Conservation (phyloP, 2,329 filamentous ascomycete genomes). For the Zalaria obscura region DNA sequence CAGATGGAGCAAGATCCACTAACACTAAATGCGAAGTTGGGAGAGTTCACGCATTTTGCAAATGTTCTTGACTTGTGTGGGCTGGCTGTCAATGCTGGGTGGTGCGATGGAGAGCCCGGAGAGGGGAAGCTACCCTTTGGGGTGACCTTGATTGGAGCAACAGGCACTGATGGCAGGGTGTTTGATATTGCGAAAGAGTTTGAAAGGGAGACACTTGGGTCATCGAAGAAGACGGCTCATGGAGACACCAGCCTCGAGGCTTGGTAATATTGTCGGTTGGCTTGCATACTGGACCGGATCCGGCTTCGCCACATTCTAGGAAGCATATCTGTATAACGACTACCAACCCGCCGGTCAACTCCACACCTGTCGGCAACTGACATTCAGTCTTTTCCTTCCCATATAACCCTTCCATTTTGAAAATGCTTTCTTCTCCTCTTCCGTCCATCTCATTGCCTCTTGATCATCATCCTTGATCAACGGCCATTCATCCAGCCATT, state of each 20-base stretch:
- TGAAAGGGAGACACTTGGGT: conserved; percentile 7
- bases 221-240: no score
- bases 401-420: conserved; percentile 25
- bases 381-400: conserved; percentile 24
- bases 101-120: conserved; percentile 14
- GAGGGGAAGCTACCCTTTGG: conserved; percentile 22
- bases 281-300: no score
- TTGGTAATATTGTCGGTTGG: no score
- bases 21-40: conserved; percentile 37
- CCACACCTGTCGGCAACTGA: conserved; percentile 26
- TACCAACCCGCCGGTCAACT: conserved; percentile 9
- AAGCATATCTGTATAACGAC: no score
- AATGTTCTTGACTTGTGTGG: conserved; percentile 46
- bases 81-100: conserved; percentile 38
- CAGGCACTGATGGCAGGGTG: conserved; percentile 23
- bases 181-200: conserved; percentile 24
- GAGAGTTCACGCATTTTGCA: conserved; percentile 45
- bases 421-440: conserved; percentile 13
- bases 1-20: conserved; percentile 39
- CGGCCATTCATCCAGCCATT: conserved; percentile 7
- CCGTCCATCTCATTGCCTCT: conserved; percentile 8
- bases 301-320: no score
- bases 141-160: conserved; percentile 24
- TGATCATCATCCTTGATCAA: conserved; percentile 14
- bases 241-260: no score